Evolutionary conservation across 2,329 filamentous ascomycete species (phyloP).

Genomic region (Exophiala bonariae): DNA sequence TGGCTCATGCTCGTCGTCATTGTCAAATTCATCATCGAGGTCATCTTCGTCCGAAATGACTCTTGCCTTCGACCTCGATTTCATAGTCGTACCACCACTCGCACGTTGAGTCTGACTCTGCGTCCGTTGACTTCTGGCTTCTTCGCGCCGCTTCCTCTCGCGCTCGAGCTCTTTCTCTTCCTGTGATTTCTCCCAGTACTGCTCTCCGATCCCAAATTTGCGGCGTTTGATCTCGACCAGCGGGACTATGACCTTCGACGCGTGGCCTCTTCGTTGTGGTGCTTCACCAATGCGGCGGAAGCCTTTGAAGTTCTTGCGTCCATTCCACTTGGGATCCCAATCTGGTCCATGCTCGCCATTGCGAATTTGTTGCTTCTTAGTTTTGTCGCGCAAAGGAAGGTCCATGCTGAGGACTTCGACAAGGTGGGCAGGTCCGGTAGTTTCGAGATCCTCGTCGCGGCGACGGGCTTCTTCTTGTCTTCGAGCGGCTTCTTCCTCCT

Average conservation of each 20-base stretch:
- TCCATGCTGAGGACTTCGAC: constrained; percentile 77
- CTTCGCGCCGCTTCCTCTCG: constrained; percentile 34
- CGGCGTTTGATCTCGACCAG: constrained; percentile 71
- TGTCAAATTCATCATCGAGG: constrained; percentile 26
- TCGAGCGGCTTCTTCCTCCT: constrained; percentile 64
- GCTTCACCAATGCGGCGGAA: constrained; percentile 65
- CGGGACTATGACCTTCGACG: constrained; percentile 62
- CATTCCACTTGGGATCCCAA: constrained; percentile 91
- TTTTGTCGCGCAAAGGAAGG: constrained; percentile 45
- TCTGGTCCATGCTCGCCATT: constrained; percentile 53
- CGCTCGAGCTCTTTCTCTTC: constrained; percentile 31
- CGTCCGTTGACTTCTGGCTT: constrained; percentile 20
- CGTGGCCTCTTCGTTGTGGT: constrained; percentile 28
- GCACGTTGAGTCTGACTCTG: constrained; percentile 26
- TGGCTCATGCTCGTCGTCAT: constrained; percentile 9
- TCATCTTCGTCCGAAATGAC: constrained; percentile 25
- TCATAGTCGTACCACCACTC: constrained; percentile 17
- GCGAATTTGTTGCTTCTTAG: constrained; percentile 28
- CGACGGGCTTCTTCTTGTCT: constrained; percentile 51
- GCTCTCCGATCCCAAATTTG: constrained; percentile 71
- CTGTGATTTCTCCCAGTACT: constrained; percentile 63
- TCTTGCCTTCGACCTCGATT: constrained; percentile 12
- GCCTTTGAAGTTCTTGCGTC: constrained; percentile 91
- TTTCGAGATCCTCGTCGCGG: constrained; percentile 68
- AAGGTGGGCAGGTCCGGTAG: constrained; percentile 60